Evolutionary conservation across 176 grass and related monocot species (phyloP), one percentile per base, ranked within the genome.

Genomic region (Avena insularis): DNA sequence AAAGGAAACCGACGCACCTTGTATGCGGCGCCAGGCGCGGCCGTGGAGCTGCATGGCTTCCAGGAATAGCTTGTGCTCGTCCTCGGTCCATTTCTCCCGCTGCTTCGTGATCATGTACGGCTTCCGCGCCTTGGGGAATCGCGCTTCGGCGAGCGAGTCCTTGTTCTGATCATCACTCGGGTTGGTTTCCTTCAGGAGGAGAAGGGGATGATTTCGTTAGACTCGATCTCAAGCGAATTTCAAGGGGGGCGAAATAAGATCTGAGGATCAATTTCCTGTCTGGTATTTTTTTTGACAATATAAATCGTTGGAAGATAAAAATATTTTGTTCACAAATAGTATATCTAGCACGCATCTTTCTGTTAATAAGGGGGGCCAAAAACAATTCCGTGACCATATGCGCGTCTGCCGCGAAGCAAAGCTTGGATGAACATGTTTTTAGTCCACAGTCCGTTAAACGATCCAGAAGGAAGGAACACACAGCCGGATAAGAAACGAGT

Each of bases 91-190:
- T 54, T 91, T 98, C 87, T 98, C 93, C 45, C 96, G 83, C 54
- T 98, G 96, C 82, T 98, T 98, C 8, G 93, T 92, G 79, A 98
- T 94, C 20, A 92, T 98, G 88, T 98, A 98, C 17, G 96, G 88
- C 88, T 98, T 98, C n/a, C 96, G 91, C 61, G 87, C 88, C 93
- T 95, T 98, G 13, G 81, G 91, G 23, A 82, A 19, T 4, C 56
- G 80, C 12, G 64, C 84, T 21, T 83, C 91, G 56, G 29, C 91
- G 17, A 74, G 79, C 84, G 89, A 71, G 40, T 86, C 65, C 78
- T 25, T 49, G 2, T 59, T 49, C 0, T 53, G 48, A 38, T 84
- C 80, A 7, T 27, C 55, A 6, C 0, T 67, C 47, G 8, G 29
- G 78, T 43, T 43, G 64, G 25, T 83, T 87, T 87, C 89, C 84